Evolutionary conservation across 176 grass and related monocot species (phyloP), one percentile per base, ranked within the genome.

Genomic region (Carex myosuroides): DNA sequence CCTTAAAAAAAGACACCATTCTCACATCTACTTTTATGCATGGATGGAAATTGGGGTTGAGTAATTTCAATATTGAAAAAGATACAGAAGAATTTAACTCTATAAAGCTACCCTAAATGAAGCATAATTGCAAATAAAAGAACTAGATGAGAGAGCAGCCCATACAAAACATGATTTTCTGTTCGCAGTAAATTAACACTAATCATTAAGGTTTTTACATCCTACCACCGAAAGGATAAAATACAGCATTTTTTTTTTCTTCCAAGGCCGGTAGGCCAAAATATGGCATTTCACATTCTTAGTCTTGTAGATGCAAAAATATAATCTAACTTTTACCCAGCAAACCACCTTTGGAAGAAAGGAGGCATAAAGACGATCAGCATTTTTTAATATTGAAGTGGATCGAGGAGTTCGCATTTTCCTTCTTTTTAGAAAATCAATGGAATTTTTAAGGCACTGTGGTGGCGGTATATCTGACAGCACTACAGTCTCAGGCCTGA

Each of bases 401-500:
- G 87, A 89, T 53, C 65, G 52, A 39, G 81, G 60, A 53, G 79
- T 66, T 42, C 70, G 80, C 44, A 93, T 90, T 81, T 93, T 99
- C 86, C 93, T 92, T 64, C 8, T 83, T 48, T 89, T 84, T 82
- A 95, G 83, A 88, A 95, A 99, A 63, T 91, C 88, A 5, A 92
- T 80, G 13, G 91, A 94, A 41, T 87, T 93, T 74, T 83, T 67
- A 79, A 99, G 41, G 20, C 88, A 92, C 33, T 89, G 85, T 0
- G 84, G 83, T 8, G 88, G 65, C 5, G 55, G 76, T 32, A 95
- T 90, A 84, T 95, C 91, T 60, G 91, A 95, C 83, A 99, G 52
- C 58, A 99, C 46, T 60, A 99, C 68, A 30, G 72, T 95, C 68
- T 99, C 87, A 81, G 96, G 90, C 87, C 93, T 99, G 85, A 90